Base-by-base conservation (phyloP, 2,329 filamentous ascomycete species). In the Alternaria arborescens region DNA sequence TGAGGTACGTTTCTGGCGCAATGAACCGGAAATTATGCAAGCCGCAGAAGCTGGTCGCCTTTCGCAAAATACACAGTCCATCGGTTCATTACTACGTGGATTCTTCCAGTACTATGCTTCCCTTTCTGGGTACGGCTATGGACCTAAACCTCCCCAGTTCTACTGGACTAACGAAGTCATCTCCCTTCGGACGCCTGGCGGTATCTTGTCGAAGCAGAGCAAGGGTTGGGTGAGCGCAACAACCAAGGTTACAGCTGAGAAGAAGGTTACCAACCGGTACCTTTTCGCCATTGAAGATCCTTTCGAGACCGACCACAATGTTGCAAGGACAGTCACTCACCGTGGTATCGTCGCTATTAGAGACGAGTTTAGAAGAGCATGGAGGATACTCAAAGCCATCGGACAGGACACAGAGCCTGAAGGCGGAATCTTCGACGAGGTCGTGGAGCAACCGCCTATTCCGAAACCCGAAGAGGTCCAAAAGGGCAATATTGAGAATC, bases 271-370 rank as follows among this genome's bases (percentile, higher is more conserved):
- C 2, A 88, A 93, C 71, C 88, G 93, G 12, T 97, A 93, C 76
- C 85, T 97, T 5, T 91, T 97, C 67, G 92, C 92, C 32, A 94
- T 97, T 61, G 94, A 97, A 75, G 94, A 97, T 75, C 94, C 94
- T 0, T 97, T 97, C 71, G 93, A 97, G 80, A 80, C 89, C 2
- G 89, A 93, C 41, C 93, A 97, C 78, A 97, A 97, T 69, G 91
- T 97, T 34, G 94, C 91, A 3, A 85, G 92, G 51, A 97, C 93
- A 0, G 93, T 97, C 1, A 93, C 90, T 7, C 91, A 94, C 71
- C 87, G 89, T 61, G 92, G 93, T 2, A 92, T 97, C 64, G 89
- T 92, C 1, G 86, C 89, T 0, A 95, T 97, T 61, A 85, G 92
- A 41, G 90, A 95, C 69, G 93, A 97, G 78, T 95, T 97, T 72